A percentile compares a stretch with the other conserved stretches of the same genome.
phyloP scores from a whole-genome alignment of 768 basidiomycete species.

The Boletus rex-veris region DNA sequence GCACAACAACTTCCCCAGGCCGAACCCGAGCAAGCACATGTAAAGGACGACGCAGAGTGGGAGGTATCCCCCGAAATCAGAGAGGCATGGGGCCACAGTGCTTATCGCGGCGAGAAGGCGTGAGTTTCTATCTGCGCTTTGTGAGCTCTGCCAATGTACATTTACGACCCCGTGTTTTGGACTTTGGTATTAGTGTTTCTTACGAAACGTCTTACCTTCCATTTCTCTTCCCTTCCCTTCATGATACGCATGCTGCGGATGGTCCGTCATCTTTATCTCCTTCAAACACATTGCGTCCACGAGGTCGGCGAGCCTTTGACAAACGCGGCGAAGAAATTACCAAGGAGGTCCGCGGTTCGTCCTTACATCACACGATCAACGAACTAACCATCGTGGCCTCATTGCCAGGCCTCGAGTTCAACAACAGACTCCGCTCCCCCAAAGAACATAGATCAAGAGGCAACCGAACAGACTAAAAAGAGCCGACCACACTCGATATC shows the following conservation, averaged over 20 bases:
- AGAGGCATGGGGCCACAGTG: slow-evolving; percentile 46
- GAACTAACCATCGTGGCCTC: slow-evolving; percentile 14
- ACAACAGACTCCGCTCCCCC: slow-evolving; percentile 4
- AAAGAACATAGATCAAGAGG: slow-evolving; percentile 15
- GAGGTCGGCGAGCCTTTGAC: slow-evolving; percentile 52
- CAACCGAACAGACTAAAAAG: slow-evolving; percentile 22
- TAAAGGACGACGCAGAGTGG: slow-evolving; percentile 66
- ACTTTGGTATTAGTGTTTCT: slow-evolving; percentile 31
- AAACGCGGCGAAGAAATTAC: slow-evolving; percentile 47
- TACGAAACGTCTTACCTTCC: slow-evolving; percentile 66
- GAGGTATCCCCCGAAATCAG: slow-evolving; percentile 50
- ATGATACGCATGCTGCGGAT: slow-evolving; percentile 23
- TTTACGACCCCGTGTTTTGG: slow-evolving; percentile 12
- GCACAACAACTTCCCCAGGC: slow-evolving; percentile 49
- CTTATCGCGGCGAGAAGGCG: slow-evolving; percentile 29
- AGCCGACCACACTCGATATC: slow-evolving; percentile 24
- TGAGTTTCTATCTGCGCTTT: slow-evolving; percentile 15
- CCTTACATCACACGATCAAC: slow-evolving; percentile 18
- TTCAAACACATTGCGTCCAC: slow-evolving; percentile 27
- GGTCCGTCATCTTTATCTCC: slow-evolving; percentile 20
- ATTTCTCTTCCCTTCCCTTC: slow-evolving; percentile 50
- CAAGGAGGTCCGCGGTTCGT: slow-evolving; percentile 21
- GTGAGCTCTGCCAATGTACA: slow-evolving; percentile 15
- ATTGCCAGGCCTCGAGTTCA: slow-evolving; percentile 19
- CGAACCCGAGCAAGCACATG: slow-evolving; percentile 49